These are phyloP conservation scores for Babesia ovis DNA, from an alignment of 169 alveolate genomes.

Conservation along the genomic window DNA sequence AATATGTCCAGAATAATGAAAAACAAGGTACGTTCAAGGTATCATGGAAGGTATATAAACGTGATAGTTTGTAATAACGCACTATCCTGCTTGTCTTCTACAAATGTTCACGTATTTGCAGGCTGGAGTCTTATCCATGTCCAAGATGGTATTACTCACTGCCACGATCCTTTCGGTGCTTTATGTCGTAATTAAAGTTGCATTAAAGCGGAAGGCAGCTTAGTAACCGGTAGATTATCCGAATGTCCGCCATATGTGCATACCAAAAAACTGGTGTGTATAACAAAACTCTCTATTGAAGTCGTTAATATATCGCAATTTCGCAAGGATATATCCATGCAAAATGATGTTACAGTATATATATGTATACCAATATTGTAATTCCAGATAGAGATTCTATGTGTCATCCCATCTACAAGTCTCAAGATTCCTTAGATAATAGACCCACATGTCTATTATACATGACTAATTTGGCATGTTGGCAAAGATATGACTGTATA, in stretches of 20 bases:
- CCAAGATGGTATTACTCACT: slow-evolving; percentile 19
- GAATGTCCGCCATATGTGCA: neutral
- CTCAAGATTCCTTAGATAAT: slow-evolving; percentile 24
- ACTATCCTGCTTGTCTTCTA: neutral
- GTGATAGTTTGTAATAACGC: neutral
- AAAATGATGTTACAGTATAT: neutral
- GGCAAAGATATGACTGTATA: too few species aligned
- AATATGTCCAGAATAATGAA: slow-evolving; percentile 54
- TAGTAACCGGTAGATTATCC: neutral
- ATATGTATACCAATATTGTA: neutral
- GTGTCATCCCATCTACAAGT: slow-evolving; percentile 14
- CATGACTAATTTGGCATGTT: too few species aligned
- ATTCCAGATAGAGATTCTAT: slow-evolving; percentile 2
- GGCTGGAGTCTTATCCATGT: slow-evolving; percentile 24
- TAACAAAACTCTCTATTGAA: too few species aligned
- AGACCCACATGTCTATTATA: too few species aligned
- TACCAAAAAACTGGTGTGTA: neutral
- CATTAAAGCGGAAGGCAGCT: slow-evolving; percentile 6
- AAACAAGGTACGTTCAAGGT: slow-evolving; percentile 43
- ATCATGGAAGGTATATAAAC: neutral
- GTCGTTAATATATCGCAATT: too few species aligned
- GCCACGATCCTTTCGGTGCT: slow-evolving; percentile 8
- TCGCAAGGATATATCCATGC: too few species aligned
- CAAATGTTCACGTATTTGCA: neutral
- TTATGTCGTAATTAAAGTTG: slow-evolving; percentile 16